Base-by-base conservation (phyloP, 352 stramenopile genomes). In the Phytopythium oedochilum region DNA sequence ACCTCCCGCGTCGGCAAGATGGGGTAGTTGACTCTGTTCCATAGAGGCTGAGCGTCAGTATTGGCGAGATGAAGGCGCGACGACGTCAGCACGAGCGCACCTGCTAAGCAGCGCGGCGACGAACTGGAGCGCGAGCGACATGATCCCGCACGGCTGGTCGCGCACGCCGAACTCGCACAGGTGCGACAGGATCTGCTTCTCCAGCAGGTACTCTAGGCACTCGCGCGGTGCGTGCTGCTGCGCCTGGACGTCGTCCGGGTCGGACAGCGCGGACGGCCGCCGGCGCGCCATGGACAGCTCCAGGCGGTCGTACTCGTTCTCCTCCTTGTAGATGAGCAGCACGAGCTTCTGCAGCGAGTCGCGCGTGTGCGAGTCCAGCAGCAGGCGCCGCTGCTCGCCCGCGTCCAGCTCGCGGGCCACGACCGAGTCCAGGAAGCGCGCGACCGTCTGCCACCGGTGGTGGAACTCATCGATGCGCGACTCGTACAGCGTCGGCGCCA, bases 271-370 rank as follows among this genome's bases (percentile, higher is more conserved):
- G 14, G 56, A 49, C 8, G 60, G 64, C 28, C 68, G 68, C 29
- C 70, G 58, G 35, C 58, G 62, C 11, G 71, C 70, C 34, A 75
- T 68, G 43, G 73, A 68, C 53, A 92, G 67, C 60, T 91, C 81
- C 52, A 82, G 66, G 12, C 73, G 73, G 55, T 95, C 83, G 17
- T 75, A 75, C 31, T 74, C 80, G 59, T 84, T 89, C 48, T 95
- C 85, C 53, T 95, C 85, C 26, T 82, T 79, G 64, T 86, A 91
- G 60, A 95, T 88, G 25, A 95, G 71, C 64, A 92, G 69, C 63
- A 95, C 85, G 48, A 95, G 71, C 70, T 90, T 92, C 43, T 90
- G 74, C 43, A 95, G 63, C 53, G 81, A 89, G 55, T 95, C 83
- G 49, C 81, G 77, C 44, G 81, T 93, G 67, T 89, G 81, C 17